A percentile compares a stretch with the other conserved stretches of the same genome.
phyloP scores from a whole-genome alignment of 148 eudicot genomes.

The Cornus kousa region DNA sequence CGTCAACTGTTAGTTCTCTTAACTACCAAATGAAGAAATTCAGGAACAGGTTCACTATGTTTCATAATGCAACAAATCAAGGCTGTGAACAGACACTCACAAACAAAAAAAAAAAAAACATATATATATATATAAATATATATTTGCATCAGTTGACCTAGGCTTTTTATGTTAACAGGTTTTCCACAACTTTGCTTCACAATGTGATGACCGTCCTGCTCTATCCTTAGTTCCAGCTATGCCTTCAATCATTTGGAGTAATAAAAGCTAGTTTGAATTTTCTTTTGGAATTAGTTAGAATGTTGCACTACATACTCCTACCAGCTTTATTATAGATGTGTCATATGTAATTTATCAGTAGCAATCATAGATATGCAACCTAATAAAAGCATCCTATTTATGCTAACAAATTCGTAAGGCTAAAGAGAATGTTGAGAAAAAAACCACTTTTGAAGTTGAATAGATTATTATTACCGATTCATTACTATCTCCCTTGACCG shows the following conservation, averaged over 20 bases:
- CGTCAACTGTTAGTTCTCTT: not conserved
- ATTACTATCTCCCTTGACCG: constrained; percentile 85
- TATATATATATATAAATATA: no score
- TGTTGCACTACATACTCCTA: not conserved
- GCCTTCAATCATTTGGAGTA: not conserved
- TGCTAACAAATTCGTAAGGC: not conserved
- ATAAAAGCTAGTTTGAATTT: not conserved
- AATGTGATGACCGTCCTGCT: no score
- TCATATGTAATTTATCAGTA: not conserved
- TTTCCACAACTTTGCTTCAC: no score
- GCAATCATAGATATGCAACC: not conserved
- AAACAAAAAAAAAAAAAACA: no score
- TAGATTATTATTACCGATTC: constrained; percentile 61
- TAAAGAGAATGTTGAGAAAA: not conserved
- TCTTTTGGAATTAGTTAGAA: not conserved
- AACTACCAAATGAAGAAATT: not conserved
- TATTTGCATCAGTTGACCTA: no score
- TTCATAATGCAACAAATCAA: not conserved
- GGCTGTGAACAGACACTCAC: no score
- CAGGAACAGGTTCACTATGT: not conserved
- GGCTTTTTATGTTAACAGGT: no score
- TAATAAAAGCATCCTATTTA: not conserved
- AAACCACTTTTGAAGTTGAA: not conserved
- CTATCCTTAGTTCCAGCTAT: not conserved
- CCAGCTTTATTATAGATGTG: not conserved